Evolutionary conservation across 1,284 basidiomycete species (phyloP).

Genomic region (Inonotus obliquus): DNA sequence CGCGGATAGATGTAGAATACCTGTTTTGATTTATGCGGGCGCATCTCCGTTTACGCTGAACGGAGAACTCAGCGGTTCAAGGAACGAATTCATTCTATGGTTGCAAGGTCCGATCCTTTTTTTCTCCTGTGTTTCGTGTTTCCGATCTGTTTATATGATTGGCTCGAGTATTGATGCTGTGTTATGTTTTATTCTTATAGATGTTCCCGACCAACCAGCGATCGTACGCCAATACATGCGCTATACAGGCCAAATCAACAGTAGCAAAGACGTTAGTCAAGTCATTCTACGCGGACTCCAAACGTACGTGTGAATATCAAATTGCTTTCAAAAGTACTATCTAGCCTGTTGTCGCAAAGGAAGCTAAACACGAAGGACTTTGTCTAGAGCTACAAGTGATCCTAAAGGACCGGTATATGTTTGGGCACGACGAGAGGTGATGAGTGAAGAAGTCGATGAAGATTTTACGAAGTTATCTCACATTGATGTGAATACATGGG

Average conservation of each 20-base stretch:
- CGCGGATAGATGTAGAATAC: slow-evolving; percentile 54
- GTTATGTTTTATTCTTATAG: slow-evolving; percentile 29
- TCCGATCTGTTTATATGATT: background rate
- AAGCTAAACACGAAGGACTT: background rate
- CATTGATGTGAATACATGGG: slow-evolving; percentile 40
- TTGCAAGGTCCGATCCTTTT: slow-evolving; percentile 46
- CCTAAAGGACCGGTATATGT: slow-evolving; percentile 70
- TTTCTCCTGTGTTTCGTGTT: background rate
- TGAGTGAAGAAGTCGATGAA: slow-evolving; percentile 56
- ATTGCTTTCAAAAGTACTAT: background rate
- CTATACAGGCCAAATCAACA: slow-evolving; percentile 53
- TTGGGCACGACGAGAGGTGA: slow-evolving; percentile 65
- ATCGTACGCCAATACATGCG: slow-evolving; percentile 74
- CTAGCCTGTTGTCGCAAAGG: background rate
- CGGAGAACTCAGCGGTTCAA: slow-evolving; percentile 52
- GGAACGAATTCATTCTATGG: slow-evolving; percentile 75
- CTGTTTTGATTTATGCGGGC: slow-evolving; percentile 67
- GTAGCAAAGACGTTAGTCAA: slow-evolving; percentile 44
- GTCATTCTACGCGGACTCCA: slow-evolving; percentile 56
- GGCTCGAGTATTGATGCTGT: background rate
- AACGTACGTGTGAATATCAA: slow-evolving; percentile 36
- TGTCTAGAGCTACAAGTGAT: slow-evolving; percentile 51
- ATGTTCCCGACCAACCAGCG: slow-evolving; percentile 61
- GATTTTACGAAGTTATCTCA: slow-evolving; percentile 28
- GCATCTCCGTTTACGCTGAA: slow-evolving; percentile 54